Percentiles rank a stretch among this genome's conserved stretches.
Conservation (phyloP, 1,139 yeast genomes). For the Magnusiomyces starmeri region DNA sequence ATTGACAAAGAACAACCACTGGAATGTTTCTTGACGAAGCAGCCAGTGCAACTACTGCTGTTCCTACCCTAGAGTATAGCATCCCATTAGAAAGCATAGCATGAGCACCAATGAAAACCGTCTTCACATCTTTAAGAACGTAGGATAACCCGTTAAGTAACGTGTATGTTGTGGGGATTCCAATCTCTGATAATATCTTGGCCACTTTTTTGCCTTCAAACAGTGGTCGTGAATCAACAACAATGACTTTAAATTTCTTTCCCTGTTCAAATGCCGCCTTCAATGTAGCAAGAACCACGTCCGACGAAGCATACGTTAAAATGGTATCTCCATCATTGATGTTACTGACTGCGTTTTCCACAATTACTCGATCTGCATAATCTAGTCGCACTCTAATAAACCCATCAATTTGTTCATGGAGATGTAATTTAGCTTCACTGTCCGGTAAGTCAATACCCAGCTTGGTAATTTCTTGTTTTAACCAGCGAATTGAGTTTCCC, state of each 20-base stretch:
- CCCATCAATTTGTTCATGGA: slow-evolving; percentile 64
- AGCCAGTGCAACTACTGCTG: slow-evolving; percentile 89
- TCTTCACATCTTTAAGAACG: slow-evolving; percentile 75
- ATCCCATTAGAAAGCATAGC: slow-evolving; percentile 95
- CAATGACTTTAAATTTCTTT: slow-evolving; percentile 69
- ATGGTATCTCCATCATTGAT: slow-evolving; percentile 72
- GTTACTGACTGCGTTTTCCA: slow-evolving; percentile 72
- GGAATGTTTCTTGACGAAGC: slow-evolving; percentile 86
- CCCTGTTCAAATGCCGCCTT: slow-evolving; percentile 57
- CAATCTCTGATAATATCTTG: slow-evolving; percentile 48
- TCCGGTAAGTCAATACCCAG: slow-evolving; percentile 64
- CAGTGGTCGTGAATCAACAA: slow-evolving; percentile 92
- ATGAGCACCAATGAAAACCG: slow-evolving; percentile 92
- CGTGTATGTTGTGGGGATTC: slow-evolving; percentile 64
- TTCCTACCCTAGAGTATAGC: slow-evolving; percentile 88
- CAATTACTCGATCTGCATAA: slow-evolving; percentile 75
- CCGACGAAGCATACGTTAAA: slow-evolving; percentile 82
- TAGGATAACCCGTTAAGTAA: slow-evolving; percentile 74
- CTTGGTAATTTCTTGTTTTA: slow-evolving; percentile 85
- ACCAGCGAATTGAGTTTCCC: slow-evolving; percentile 98
- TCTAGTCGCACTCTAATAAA: slow-evolving; percentile 82
- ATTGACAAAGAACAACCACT: slow-evolving; percentile 90
- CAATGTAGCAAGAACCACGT: slow-evolving; percentile 71
- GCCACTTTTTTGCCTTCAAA: slow-evolving; percentile 87
- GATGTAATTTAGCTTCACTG: slow-evolving; percentile 58